Evolutionary conservation across 192 early-diverging fungal genomes (phyloP).

Genomic region (Pilaira anomala): DNA sequence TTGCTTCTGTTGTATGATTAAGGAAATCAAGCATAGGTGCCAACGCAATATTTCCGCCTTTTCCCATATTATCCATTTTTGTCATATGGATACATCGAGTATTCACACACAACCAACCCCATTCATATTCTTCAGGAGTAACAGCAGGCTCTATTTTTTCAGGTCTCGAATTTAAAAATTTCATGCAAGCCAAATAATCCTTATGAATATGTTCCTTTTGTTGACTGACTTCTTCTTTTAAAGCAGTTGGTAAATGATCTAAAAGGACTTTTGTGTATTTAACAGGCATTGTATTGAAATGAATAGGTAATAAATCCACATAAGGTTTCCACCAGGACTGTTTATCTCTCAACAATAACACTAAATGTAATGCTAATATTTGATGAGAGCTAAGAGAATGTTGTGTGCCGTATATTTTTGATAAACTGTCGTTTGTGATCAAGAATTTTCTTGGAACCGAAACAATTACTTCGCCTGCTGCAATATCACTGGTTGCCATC

Average conservation of each 20-base stretch:
- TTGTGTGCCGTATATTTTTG: constrained; percentile 34
- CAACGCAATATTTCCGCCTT: constrained; percentile 57
- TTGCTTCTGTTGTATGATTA: constrained; percentile 63
- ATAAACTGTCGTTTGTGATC: constrained; percentile 41
- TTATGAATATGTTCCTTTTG: constrained; percentile 46
- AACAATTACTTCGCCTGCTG: constrained; percentile 54
- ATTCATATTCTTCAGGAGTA: constrained; percentile 44
- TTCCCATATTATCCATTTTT: constrained; percentile 35
- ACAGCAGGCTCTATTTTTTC: neutral
- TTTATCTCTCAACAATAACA: constrained; percentile 32
- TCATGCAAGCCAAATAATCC: constrained; percentile 34
- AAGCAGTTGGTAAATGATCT: constrained; percentile 38
- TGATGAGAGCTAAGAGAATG: constrained; percentile 46
- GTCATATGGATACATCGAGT: constrained; percentile 56
- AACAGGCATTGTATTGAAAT: constrained; percentile 54
- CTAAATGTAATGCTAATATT: constrained; percentile 47
- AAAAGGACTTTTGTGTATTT: constrained; percentile 36
- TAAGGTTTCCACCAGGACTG: constrained; percentile 47
- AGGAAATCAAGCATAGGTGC: constrained; percentile 76
- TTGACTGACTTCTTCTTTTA: constrained; percentile 40
- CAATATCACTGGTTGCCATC: constrained; percentile 56
- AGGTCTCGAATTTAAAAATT: constrained; percentile 29
- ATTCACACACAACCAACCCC: constrained; percentile 65
- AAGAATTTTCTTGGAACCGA: constrained; percentile 48
- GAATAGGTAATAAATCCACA: constrained; percentile 44